phyloP scores from a whole-genome alignment of 768 basidiomycete genomes.

The Paxillus involutus region DNA sequence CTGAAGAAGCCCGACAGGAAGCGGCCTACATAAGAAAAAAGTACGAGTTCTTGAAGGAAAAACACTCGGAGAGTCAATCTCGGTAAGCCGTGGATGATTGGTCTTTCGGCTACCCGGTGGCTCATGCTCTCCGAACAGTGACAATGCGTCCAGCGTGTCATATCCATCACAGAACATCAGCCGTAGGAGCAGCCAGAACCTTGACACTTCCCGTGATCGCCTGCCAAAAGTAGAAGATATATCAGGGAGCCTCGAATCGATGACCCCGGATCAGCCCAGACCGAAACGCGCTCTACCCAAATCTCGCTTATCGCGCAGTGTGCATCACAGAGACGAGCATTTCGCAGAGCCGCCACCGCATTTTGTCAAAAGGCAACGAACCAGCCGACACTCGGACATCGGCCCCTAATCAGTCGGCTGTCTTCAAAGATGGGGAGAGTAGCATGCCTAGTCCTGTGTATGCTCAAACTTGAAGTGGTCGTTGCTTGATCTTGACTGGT shows the following conservation, averaged over 20 bases:
- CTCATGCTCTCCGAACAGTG: background rate
- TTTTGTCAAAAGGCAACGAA: constrained; percentile 25
- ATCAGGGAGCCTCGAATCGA: constrained; percentile 13
- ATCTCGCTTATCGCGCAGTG: constrained; percentile 11
- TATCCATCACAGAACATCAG: constrained; percentile 4
- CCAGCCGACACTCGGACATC: constrained; percentile 16
- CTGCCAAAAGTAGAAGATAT: constrained; percentile 23
- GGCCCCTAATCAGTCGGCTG: constrained; percentile 8
- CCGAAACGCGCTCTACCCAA: constrained; percentile 30
- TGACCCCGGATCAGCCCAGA: constrained; percentile 6
- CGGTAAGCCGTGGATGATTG: constrained; percentile 9
- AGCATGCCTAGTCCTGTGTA: constrained; percentile 7
- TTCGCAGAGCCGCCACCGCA: constrained; percentile 1
- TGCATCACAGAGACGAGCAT: constrained; percentile 5
- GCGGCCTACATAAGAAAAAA: constrained; percentile 37
- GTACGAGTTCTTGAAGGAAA: constrained; percentile 31
- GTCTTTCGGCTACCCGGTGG: background rate
- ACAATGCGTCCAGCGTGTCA: background rate
- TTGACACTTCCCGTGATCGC: constrained; percentile 10
- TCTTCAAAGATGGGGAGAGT: constrained; percentile 17
- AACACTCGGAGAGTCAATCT: constrained; percentile 14
- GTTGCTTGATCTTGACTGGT: no score
- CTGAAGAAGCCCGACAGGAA: constrained; percentile 38
- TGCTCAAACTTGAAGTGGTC: no score
- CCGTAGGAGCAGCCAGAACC: constrained; percentile 8